Conservation (phyloP, 306 rosid genomes). For the Bauhinia variegata region DNA sequence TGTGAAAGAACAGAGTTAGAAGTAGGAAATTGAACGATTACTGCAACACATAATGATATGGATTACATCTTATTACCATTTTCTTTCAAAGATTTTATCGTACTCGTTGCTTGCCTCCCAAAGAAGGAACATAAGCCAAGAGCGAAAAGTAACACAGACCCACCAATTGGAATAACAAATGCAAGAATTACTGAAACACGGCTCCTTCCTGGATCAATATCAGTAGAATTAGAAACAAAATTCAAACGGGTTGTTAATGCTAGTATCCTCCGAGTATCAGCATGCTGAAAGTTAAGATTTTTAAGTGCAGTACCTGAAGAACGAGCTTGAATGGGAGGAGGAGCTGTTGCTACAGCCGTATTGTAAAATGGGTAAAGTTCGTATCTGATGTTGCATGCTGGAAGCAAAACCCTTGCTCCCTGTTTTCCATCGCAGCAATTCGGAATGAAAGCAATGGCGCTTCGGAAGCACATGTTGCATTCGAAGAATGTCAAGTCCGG, state of each 20-base stretch:
- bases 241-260: no score
- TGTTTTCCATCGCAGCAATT: slow-evolving; percentile 45
- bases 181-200: no score
- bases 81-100: not conserved
- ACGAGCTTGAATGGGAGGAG: not conserved
- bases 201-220: slow-evolving; percentile 3
- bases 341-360: not conserved
- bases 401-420: slow-evolving; percentile 42
- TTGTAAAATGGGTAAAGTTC: slow-evolving; percentile 41
- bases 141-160: not conserved
- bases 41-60: no score
- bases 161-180: slow-evolving; percentile 19
- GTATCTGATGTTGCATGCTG: slow-evolving; percentile 44
- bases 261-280: no score
- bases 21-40: no score
- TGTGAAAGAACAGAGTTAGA: no score
- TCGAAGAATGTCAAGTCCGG: not conserved
- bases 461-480: slow-evolving; percentile 38
- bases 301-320: not conserved
- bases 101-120: slow-evolving; percentile 4
- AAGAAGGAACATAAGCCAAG: slow-evolving; percentile 18
- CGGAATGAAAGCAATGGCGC: slow-evolving; percentile 15
- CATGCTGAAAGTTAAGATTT: not conserved
- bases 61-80: slow-evolving; percentile 14
- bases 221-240: no score